These are phyloP conservation scores for Ajuga chamaepitys DNA, from an alignment of 257 asterid species.

Conservation along the genomic window DNA sequence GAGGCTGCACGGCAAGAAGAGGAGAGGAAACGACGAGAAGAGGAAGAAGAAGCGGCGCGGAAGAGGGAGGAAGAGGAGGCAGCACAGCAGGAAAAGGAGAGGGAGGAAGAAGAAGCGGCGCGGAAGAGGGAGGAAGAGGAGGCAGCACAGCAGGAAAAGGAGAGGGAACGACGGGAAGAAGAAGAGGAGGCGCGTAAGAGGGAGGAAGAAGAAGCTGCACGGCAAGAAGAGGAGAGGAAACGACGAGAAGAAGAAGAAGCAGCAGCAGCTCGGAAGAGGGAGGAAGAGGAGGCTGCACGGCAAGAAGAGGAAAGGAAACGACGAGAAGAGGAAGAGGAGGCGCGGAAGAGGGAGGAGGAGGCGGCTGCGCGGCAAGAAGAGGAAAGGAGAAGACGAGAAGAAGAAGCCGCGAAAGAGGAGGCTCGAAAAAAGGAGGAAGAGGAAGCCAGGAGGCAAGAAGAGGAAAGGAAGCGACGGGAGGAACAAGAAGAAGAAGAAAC, in stretches of 20 bases:
- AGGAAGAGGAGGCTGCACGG: neutral
- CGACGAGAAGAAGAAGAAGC: neutral
- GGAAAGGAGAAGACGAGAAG: neutral
- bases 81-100: neutral
- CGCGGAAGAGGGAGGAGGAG: constrained; percentile 5
- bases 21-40: constrained; percentile 18
- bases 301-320: neutral
- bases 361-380: neutral
- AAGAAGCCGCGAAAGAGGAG: constrained; percentile 3
- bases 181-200: neutral
- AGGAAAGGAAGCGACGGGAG: neutral
- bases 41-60: constrained; percentile 12
- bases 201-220: neutral
- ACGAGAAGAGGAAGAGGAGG: constrained; percentile 1
- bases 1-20: neutral
- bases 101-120: neutral
- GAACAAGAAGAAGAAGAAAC: neutral
- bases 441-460: neutral
- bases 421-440: neutral
- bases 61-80: neutral
- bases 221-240: neutral
- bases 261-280: too few species aligned
- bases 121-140: constrained; percentile 1
- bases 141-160: neutral
- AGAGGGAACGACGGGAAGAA: neutral